These are phyloP conservation scores for Mucor ambiguus DNA, from an alignment of 371 early-diverging fungal genomes.

Conservation along the genomic window DNA sequence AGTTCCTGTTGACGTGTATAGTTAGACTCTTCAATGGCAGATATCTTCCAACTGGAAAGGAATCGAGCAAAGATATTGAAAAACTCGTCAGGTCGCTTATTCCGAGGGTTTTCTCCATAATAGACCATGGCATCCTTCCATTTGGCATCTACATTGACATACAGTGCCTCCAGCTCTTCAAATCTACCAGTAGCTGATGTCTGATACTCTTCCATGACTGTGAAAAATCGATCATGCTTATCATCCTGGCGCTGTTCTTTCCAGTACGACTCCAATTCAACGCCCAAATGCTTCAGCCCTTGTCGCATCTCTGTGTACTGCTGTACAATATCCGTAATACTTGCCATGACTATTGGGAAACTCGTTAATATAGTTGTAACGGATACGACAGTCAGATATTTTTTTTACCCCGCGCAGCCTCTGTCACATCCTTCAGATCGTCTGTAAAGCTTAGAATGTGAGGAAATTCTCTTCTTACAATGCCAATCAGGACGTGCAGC, in stretches of 20 bases:
- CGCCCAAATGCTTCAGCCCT: conserved; percentile 25
- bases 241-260: conserved; percentile 1
- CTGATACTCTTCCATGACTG: conserved; percentile 41
- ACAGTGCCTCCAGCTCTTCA: conserved; percentile 45
- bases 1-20: conserved; percentile 32
- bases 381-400: background rate
- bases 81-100: conserved; percentile 83
- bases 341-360: conserved; percentile 24
- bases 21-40: conserved; percentile 34
- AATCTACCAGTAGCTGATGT: conserved; percentile 35
- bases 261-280: conserved; percentile 28
- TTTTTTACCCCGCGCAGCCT: conserved; percentile 44
- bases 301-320: conserved; percentile 37
- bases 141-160: conserved; percentile 47
- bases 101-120: conserved; percentile 80
- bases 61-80: conserved; percentile 80
- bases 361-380: background rate
- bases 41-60: conserved; percentile 22
- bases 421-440: conserved; percentile 42
- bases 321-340: conserved; percentile 34
- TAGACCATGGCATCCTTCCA: conserved; percentile 53
- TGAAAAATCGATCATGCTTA: conserved; percentile 32
- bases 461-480: conserved; percentile 55
- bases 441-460: conserved; percentile 38
- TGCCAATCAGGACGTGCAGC: conserved; percentile 49